Base-by-base conservation (phyloP, 306 rosid genomes). In the Quercus parvula region DNA sequence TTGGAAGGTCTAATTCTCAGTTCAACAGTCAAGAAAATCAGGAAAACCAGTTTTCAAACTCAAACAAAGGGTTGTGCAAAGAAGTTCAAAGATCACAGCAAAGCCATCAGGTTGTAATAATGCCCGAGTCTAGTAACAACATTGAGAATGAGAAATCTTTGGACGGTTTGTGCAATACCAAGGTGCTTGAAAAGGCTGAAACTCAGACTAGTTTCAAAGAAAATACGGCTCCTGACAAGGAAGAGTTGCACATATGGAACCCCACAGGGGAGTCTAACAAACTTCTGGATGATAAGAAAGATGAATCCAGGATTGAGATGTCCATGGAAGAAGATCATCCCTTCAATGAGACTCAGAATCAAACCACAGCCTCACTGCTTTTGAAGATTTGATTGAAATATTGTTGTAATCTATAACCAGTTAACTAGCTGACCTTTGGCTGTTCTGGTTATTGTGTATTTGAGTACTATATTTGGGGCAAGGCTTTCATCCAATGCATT, bases 251-350 rank as follows among this genome's bases (percentile, higher is more conserved):
- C 57, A 41, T 70, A 5, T 88, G 97, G 88, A 77, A 71, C 61
- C 41, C 78, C 73, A 63, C 73, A 12, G 90, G 77, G 75, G 93
- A 91, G 58, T 82, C 88, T 27, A 84, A 85, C 63, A 70, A 83
- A 33, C 88, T 90, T 81, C 63, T 93, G 85, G 87, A 79, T 24
- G 56, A 79, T 56, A 77, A 56, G 35, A 78, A 51, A 55, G 81
- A 87, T 15, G 89, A 71, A 55, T 73, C 87, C n/a, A 68, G 68
- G 27, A 28, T 31, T 22, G 87, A 64, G 24, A 55, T 24, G 70
- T 83, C 78, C 41, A 63, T 51, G 25, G 90, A 74, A 77, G 92
- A 88, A 19, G 87, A 89, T 41, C 97, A 93, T 75, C 97, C 97
- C n/a, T 93, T 95, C 78, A 81, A 57, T 75, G 82, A 86, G 35